phyloP scores from a whole-genome alignment of 768 basidiomycete species.

The Lactarius trivialis region DNA sequence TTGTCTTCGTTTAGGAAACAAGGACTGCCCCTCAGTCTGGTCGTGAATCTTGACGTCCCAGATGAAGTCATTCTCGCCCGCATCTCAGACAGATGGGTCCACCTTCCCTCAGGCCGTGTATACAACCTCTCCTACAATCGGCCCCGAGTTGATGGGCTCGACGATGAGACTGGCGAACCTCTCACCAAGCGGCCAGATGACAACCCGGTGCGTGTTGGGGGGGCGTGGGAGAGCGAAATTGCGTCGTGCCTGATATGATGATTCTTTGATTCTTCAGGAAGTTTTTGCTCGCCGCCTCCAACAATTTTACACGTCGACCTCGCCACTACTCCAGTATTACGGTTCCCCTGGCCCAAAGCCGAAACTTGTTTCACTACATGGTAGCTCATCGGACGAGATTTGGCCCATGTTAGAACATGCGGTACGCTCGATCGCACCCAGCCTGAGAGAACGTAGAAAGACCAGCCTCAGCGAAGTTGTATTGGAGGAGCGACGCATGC shows the following conservation, averaged over 20 bases:
- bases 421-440: conserved; percentile 52
- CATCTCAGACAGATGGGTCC: conserved; percentile 88
- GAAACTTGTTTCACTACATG: conserved; percentile 54
- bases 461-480: conserved; percentile 52
- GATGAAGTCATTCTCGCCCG: conserved; percentile 80
- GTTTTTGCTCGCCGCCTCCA: conserved; percentile 68
- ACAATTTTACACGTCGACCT: conserved; percentile 73
- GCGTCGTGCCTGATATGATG: neutral
- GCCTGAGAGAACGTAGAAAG: conserved; percentile 45
- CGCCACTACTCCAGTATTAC: conserved; percentile 76
- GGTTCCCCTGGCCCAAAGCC: conserved; percentile 34
- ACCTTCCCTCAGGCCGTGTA: conserved; percentile 79
- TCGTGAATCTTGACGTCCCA: conserved; percentile 84
- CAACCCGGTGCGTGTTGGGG: conserved; percentile 58
- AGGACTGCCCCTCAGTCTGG: conserved; percentile 62
- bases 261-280: conserved; percentile 41
- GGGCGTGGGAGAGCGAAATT: conserved; percentile 7
- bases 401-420: conserved; percentile 75
- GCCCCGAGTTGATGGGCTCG: conserved; percentile 70
- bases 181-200: conserved; percentile 88
- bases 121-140: conserved; percentile 88
- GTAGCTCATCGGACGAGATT: conserved; percentile 80
- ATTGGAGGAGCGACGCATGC: conserved; percentile 25
- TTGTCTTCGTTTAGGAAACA: conserved; percentile 43
- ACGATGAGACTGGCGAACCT: conserved; percentile 83